Evolutionary conservation across 2,329 filamentous ascomycete species (phyloP), one percentile per base, ranked within the genome.

Genomic region (Fusarium sp.): DNA sequence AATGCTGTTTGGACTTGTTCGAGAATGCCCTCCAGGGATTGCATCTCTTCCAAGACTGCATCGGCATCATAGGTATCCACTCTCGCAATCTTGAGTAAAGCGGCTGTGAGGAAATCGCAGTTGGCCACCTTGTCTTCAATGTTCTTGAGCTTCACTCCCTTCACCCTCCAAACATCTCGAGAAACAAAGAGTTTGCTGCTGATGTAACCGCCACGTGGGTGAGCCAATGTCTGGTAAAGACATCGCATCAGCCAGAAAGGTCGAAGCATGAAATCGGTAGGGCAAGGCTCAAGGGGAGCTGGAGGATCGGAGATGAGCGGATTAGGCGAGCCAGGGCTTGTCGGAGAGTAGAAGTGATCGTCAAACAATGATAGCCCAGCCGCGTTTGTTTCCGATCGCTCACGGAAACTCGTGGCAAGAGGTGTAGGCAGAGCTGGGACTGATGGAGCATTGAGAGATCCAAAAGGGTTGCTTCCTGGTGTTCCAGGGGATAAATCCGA

Each of bases 181-280:
- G 96, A 95, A 10, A 99, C 89, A 80, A 99, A 99, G 0, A 99
- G 88, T 77, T 95, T 95, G 28, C 92, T 96, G 60, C 95, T 97
- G 26, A 99, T 80, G 80, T 98, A 99, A 22, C 95, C 96, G 42
- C 96, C 96, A 31, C 94, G 91, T 6, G 96, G 94, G 79, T 99
- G 96, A 24, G 92, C 93, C 49, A 99, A 90, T 0, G 95, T 98
- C 81, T 98, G 94, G 80, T 96, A 97, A 33, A 99, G 87, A 70
- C 93, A 95, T 62, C 96, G 91, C 94, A 99, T 98, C 49, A 99
- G 87, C 96, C 96, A 99, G 82, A 98, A 99, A 5, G 96, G 97
- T 26, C 96, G 91, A n/a, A 98, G 87, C 78, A 98, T 88, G 68
- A 92, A 92, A 45, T 97, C 94, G 41, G 93, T 94, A 2, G 96